Conservation (phyloP, 2,329 filamentous ascomycete genomes). For the Grosmannia penicillata region DNA sequence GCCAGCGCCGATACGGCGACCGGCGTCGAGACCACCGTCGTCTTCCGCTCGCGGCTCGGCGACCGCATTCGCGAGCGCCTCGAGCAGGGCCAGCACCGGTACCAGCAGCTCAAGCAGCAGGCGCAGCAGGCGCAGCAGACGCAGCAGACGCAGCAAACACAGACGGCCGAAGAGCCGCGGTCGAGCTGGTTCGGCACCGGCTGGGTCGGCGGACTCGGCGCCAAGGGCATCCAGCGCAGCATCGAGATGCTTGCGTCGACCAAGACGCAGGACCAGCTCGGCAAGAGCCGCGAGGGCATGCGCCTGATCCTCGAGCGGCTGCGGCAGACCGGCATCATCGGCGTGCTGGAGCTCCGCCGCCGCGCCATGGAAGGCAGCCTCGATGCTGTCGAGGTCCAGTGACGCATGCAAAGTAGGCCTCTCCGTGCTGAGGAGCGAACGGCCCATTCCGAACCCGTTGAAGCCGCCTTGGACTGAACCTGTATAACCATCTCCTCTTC, state of each 20-base stretch:
- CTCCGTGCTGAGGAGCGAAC: too few relatives aligned
- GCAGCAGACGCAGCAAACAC: slow-evolving; percentile 5
- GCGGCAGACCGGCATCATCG: slow-evolving; percentile 41
- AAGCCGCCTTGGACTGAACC: too few relatives aligned
- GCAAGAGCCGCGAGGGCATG: slow-evolving; percentile 75
- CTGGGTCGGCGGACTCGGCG: slow-evolving; percentile 40
- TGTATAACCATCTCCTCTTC: too few relatives aligned
- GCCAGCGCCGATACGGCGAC: slow-evolving; percentile 23
- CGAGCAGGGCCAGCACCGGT: slow-evolving; percentile 22
- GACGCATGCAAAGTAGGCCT: too few relatives aligned
- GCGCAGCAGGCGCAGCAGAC: slow-evolving; percentile 19
- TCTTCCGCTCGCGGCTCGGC: slow-evolving; percentile 57
- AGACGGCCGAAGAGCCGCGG: slow-evolving; percentile 18
- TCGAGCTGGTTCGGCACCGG: slow-evolving; percentile 23
- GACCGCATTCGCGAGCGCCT: slow-evolving; percentile 47
- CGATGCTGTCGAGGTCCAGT: slow-evolving; percentile 13
- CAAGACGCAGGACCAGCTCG: slow-evolving; percentile 62
- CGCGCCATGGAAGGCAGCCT: slow-evolving; percentile 22
- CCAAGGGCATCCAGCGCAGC: slow-evolving; percentile 58
- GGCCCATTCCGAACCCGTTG: too few relatives aligned
- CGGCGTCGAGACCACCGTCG: slow-evolving; percentile 58
- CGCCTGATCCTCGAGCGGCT: slow-evolving; percentile 61
- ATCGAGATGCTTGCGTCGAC: slow-evolving; percentile 68
- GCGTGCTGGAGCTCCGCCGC: slow-evolving; percentile 40
- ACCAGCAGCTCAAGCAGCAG: slow-evolving; percentile 13